Conservation (phyloP, 164 flowering plant species). For the Malania oleifera region DNA sequence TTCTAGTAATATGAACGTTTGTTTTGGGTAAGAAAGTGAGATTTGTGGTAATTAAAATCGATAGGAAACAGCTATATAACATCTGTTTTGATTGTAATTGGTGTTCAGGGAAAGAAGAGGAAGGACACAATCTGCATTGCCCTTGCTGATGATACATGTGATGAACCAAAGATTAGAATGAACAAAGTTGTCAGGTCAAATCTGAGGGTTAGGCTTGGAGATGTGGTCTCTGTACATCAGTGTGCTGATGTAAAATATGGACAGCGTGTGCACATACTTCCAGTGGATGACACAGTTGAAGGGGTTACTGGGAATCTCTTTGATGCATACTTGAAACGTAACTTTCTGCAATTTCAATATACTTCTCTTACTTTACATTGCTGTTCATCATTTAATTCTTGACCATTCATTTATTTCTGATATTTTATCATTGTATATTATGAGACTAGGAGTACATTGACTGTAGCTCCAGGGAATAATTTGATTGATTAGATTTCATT, state of each 20-base stretch:
- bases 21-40: no score
- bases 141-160: slow-evolving; percentile 86
- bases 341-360: slow-evolving; percentile 19
- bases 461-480: no score
- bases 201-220: slow-evolving; percentile 80
- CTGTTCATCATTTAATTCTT: no score
- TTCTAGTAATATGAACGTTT: no score
- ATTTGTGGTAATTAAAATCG: no score
- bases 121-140: slow-evolving; percentile 83
- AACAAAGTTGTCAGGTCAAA: slow-evolving; percentile 83
- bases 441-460: no score
- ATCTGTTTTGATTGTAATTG: no score
- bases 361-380: not conserved
- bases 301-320: slow-evolving; percentile 80
- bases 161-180: slow-evolving; percentile 85
- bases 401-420: no score
- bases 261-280: slow-evolving; percentile 80
- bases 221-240: slow-evolving; percentile 84
- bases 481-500: no score
- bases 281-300: slow-evolving; percentile 81
- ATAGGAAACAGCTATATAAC: no score
- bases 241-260: slow-evolving; percentile 86
- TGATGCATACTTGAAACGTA: slow-evolving; percentile 82
- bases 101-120: slow-evolving; percentile 70
- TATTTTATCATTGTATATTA: no score